A percentile compares a stretch with the other conserved stretches of the same genome.
Conservation (phyloP, 176 grass and related monocot genomes). For the Carex scoparia region DNA sequence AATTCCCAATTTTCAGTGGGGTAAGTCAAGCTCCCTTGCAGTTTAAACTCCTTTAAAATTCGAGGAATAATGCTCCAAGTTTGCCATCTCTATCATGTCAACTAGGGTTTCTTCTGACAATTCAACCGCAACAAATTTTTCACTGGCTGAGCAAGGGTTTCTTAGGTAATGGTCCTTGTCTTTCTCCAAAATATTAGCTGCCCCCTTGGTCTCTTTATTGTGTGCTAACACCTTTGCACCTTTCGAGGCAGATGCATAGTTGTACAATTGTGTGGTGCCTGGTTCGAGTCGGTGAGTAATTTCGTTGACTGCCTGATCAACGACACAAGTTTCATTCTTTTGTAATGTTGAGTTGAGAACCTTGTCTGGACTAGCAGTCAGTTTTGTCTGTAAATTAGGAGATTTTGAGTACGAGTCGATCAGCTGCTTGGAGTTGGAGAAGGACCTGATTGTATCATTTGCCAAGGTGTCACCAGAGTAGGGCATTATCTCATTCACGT, state of each 20-base stretch:
- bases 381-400: background rate
- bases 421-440: background rate
- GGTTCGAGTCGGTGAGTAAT: slow-evolving; percentile 64
- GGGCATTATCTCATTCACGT: slow-evolving; percentile 3
- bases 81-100: slow-evolving; percentile 64
- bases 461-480: background rate
- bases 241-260: slow-evolving; percentile 74
- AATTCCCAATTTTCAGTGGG: slow-evolving; percentile 58
- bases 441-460: background rate
- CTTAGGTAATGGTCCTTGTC: slow-evolving; percentile 86
- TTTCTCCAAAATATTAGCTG: slow-evolving; percentile 52
- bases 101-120: slow-evolving; percentile 86
- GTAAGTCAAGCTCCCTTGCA: slow-evolving; percentile 68
- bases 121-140: slow-evolving; percentile 72
- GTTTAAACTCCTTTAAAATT: slow-evolving; percentile 57
- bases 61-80: slow-evolving; percentile 93
- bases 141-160: slow-evolving; percentile 68
- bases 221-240: slow-evolving; percentile 79
- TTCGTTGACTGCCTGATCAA: background rate
- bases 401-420: slow-evolving; percentile 1
- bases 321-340: slow-evolving; percentile 9
- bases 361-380: background rate
- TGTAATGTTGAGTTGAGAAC: background rate
- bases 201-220: slow-evolving; percentile 88
- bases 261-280: slow-evolving; percentile 56